Conservation (phyloP, 192 early-diverging fungal genomes). For the Anaeromyces robustus region DNA sequence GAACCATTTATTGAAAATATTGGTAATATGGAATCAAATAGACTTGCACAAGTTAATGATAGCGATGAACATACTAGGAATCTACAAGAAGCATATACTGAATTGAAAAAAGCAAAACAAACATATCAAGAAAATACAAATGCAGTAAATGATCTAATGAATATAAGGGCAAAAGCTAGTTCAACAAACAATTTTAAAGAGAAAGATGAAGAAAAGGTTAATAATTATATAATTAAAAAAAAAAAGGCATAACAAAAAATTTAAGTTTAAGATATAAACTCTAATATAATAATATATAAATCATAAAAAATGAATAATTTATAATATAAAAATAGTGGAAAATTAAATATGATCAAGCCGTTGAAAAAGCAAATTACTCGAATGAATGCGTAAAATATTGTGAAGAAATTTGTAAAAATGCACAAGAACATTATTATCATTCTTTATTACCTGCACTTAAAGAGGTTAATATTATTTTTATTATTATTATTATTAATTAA, state of each 20-base stretch:
- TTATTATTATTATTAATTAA: no score
- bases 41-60: neutral
- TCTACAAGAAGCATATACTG: neutral
- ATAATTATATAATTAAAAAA: no score
- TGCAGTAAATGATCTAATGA: neutral
- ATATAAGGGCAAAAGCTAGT: neutral
- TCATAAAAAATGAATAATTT: no score
- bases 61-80: neutral
- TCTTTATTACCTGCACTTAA: neutral
- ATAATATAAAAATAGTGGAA: neutral
- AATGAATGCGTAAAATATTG: neutral
- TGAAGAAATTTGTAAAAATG: neutral
- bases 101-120: neutral
- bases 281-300: no score
- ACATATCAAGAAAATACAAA: neutral
- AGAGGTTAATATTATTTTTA: neutral
- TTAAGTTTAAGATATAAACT: no score
- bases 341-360: neutral
- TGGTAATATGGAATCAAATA: neutral
- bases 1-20: neutral
- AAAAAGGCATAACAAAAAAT: no score
- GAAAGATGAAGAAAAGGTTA: neutral
- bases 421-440: neutral
- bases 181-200: neutral
- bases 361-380: neutral